Conservation (phyloP, 805 yeast genomes). For the Dipodascus geniculatus region DNA sequence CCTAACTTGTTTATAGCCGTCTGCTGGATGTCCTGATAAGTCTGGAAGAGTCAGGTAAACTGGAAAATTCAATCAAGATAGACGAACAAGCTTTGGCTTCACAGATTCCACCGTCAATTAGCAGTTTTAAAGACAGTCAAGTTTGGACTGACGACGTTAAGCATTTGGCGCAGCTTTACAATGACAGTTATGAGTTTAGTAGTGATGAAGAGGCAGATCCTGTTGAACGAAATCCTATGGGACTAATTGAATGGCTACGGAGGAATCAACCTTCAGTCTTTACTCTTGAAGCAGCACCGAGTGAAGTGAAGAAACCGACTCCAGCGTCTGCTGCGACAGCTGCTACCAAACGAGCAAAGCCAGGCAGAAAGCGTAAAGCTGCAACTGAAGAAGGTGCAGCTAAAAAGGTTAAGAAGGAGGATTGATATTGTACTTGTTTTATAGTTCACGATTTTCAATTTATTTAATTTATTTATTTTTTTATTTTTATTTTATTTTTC, state of each 20-base stretch:
- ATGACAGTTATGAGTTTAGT: constrained; percentile 6
- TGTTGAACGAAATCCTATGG: constrained; percentile 10
- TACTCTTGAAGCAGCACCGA: neutral
- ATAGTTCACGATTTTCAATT: neutral
- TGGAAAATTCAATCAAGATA: constrained; percentile 4
- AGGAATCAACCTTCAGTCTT: constrained; percentile 12
- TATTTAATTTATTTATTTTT: neutral
- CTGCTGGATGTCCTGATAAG: constrained; percentile 9
- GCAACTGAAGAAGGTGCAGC: neutral
- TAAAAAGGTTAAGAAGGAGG: constrained; percentile 2
- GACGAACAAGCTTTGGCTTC: neutral
- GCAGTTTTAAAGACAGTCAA: neutral
- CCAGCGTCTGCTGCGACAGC: neutral
- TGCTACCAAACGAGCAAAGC: neutral
- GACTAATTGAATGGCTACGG: constrained; percentile 13
- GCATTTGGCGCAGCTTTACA: neutral
- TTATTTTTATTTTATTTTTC: neutral
- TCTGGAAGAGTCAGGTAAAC: constrained; percentile 7
- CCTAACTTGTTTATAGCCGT: neutral
- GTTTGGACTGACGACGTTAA: constrained; percentile 1
- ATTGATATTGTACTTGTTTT: too few species aligned
- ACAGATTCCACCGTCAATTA: neutral
- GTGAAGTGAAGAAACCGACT: neutral
- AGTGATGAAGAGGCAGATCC: constrained; percentile 11
- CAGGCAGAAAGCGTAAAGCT: neutral